A percentile compares a stretch with the other conserved stretches of the same genome.
phyloP scores from a whole-genome alignment of 2,329 filamentous ascomycete genomes.

The Fusarium phyllophilum region DNA sequence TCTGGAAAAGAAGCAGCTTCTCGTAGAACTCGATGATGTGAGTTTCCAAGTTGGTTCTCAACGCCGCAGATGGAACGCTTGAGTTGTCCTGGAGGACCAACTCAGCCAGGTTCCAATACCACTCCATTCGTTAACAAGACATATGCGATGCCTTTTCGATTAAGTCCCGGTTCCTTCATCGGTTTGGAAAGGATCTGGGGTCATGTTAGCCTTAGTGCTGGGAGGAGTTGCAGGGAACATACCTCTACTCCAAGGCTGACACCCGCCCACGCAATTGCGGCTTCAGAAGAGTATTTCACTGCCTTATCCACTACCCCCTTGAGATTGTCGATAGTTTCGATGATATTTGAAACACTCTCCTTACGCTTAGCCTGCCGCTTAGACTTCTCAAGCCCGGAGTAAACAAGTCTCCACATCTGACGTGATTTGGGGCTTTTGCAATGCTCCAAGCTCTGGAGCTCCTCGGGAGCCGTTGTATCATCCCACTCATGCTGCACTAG shows the following conservation, averaged over 20 bases:
- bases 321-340: rapidly evolving
- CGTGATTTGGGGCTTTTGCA: not conserved
- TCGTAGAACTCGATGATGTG: not conserved
- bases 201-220: too few relatives aligned
- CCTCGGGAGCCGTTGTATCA: rapidly evolving
- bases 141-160: not conserved
- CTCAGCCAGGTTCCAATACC: not conserved
- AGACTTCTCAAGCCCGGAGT: not conserved
- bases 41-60: not conserved
- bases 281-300: not conserved
- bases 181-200: rapidly evolving
- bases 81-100: rapidly evolving
- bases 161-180: rapidly evolving
- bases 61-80: rapidly evolving
- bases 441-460: rapidly evolving
- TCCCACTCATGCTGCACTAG: rapidly evolving
- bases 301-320: not conserved
- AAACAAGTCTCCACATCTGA: not conserved
- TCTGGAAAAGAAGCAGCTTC: rapidly evolving
- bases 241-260: not conserved
- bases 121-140: not conserved
- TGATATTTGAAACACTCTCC: rapidly evolving
- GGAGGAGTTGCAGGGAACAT: too few relatives aligned
- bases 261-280: not conserved
- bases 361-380: rapidly evolving